These are phyloP conservation scores for Ceratocystis lukuohia DNA, from an alignment of 2,329 filamentous ascomycete genomes.

Conservation along the genomic window DNA sequence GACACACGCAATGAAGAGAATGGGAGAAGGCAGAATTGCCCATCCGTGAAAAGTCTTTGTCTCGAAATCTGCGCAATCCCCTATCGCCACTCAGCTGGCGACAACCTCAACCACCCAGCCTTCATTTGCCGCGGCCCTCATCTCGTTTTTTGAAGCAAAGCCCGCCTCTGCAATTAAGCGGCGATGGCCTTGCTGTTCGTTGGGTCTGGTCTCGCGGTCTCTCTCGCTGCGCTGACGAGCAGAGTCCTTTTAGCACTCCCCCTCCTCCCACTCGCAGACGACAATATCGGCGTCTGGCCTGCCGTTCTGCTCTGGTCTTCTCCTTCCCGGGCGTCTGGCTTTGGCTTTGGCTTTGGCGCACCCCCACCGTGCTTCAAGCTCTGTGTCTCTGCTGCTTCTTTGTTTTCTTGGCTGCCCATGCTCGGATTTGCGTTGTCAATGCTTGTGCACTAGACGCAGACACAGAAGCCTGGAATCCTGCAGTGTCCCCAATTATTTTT, in stretches of 20 bases:
- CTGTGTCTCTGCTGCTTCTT: not conserved
- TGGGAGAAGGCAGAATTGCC: not conserved
- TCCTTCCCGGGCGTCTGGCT: not conserved
- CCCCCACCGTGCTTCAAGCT: not conserved
- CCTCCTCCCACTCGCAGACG: not conserved
- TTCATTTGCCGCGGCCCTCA: not conserved
- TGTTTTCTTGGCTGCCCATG: slow-evolving; percentile 2
- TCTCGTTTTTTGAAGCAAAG: not conserved
- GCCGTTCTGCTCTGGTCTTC: not conserved
- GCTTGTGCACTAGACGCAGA: not conserved
- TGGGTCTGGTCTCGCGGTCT: not conserved
- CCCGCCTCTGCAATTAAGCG: not conserved
- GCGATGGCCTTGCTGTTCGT: not conserved
- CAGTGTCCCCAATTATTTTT: not conserved
- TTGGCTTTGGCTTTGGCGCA: not conserved
- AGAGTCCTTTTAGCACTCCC: not conserved
- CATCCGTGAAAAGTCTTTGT: not conserved
- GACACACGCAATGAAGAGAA: not conserved
- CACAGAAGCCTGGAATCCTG: slow-evolving; percentile 1
- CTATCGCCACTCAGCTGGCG: not conserved
- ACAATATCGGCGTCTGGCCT: not conserved
- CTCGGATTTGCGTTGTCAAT: slow-evolving; percentile 9
- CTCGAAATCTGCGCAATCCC: not conserved
- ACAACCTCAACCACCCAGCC: not conserved
- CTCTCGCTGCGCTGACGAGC: not conserved